phyloP scores from a whole-genome alignment of 2,329 filamentous ascomycete species.

The Ploettnerulaceae sp. region DNA sequence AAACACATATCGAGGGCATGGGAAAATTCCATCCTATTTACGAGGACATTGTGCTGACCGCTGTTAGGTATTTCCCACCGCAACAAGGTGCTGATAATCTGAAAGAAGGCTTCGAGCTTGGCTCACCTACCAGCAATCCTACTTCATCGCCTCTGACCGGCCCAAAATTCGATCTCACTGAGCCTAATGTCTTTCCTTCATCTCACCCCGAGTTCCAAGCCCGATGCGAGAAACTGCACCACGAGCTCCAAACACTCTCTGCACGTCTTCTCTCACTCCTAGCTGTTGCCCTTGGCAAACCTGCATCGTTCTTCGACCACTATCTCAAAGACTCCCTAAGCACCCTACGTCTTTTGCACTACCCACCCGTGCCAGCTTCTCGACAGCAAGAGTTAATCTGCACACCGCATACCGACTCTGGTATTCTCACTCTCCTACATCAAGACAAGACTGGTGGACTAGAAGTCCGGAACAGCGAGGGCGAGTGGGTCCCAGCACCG shows the following conservation, averaged over 20 bases:
- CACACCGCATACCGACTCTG: slow-evolving; percentile 41
- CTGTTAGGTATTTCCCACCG: slow-evolving; percentile 40
- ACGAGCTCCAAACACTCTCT: slow-evolving; percentile 38
- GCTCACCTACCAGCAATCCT: slow-evolving; percentile 27
- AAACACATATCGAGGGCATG: slow-evolving; percentile 42
- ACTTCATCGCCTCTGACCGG: slow-evolving; percentile 20
- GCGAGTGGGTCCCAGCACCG: slow-evolving; percentile 44
- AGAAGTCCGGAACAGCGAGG: slow-evolving; percentile 43
- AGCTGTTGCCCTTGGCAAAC: slow-evolving; percentile 37
- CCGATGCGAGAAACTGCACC: slow-evolving; percentile 36
- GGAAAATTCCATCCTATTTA: not conserved
- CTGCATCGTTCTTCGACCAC: slow-evolving; percentile 37
- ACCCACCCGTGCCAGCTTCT: slow-evolving; percentile 34
- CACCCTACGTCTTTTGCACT: slow-evolving; percentile 42
- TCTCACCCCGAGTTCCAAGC: slow-evolving; percentile 21
- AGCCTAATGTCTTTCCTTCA: slow-evolving; percentile 40
- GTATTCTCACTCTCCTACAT: slow-evolving; percentile 44
- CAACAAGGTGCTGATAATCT: slow-evolving; percentile 39
- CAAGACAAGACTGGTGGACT: slow-evolving; percentile 44
- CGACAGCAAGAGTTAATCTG: slow-evolving; percentile 32
- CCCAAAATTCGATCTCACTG: slow-evolving; percentile 36
- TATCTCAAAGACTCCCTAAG: slow-evolving; percentile 40
- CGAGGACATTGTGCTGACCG: not conserved
- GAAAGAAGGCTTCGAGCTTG: slow-evolving; percentile 45
- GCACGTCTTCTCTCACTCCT: slow-evolving; percentile 38